Evolutionary conservation across 2,329 filamentous ascomycete genomes (phyloP), one percentile per base, ranked within the genome.

Genomic region (Purpureocillium takamizusanense): DNA sequence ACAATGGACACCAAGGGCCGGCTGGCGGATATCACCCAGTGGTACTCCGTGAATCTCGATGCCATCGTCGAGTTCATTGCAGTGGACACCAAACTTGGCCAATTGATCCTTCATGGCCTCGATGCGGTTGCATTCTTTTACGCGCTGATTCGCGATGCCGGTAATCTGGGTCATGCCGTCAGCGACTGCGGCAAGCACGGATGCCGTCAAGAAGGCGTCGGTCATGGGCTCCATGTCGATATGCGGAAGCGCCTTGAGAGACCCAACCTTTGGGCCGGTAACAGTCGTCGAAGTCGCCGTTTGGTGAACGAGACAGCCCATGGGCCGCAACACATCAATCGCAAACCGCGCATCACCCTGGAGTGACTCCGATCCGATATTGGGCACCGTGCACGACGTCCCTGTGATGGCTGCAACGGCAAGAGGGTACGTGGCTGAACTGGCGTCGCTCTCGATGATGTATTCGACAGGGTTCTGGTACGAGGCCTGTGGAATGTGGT

Each of bases 211-310:
- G 70, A 98, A 98, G 35, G 92, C 92, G 61, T 98, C 92, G 0
- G 92, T 98, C 92, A 98, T 98, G 1, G 90, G 85, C 60, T 97
- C 92, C 92, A 98, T 98, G 54, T 98, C 89, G 21, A 98, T 80
- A 42, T 90, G 83, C 14, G 79, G 66, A 11, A 98, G 67, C 1
- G 86, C 82, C 50, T 80, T 80, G 30, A 98, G 66, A 13, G 73
- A 63, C 10, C 92, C 90, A 39, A 72, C 62, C 3, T 75, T 63
- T n/a, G 92, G 92, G 1, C 92, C 92, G 8, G 83, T 94, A 8
- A 98, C 92, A 0, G 89, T 97, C 2, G 92, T 98, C 1, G 89
- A 94, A 14, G 74, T 79, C 38, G 78, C 78, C 0, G 83, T 86
- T 62, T 98, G 92, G 49, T 86, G 72, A 6, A 98, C 92, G 3